Evolutionary conservation across 352 stramenopile genomes (phyloP).

Genomic region (Blastocystis sp.): DNA sequence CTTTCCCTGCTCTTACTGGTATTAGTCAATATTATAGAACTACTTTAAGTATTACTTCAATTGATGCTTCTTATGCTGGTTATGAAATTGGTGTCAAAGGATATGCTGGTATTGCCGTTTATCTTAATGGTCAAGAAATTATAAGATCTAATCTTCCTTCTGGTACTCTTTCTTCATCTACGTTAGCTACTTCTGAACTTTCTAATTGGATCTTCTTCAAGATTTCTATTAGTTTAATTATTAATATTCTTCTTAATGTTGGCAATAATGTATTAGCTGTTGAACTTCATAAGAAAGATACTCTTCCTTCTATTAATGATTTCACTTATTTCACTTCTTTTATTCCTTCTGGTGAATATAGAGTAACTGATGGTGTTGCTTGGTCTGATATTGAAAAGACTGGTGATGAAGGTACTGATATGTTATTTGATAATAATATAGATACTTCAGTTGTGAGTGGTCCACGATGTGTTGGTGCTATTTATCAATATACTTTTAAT

Average conservation of each 20-base stretch:
- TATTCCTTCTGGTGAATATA: too few relatives aligned
- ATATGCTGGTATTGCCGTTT: constrained; percentile 12
- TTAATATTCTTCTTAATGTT: too few relatives aligned
- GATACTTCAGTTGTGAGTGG: too few relatives aligned
- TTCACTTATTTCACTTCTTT: too few relatives aligned
- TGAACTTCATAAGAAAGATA: constrained; percentile 19
- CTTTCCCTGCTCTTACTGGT: constrained; percentile 15
- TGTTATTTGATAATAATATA: too few relatives aligned
- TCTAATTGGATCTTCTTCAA: too few relatives aligned
- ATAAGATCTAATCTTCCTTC: constrained; percentile 13
- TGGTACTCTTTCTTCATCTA: not conserved
- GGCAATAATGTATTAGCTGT: constrained; percentile 17
- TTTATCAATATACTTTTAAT: too few relatives aligned
- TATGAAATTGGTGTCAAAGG: constrained; percentile 10
- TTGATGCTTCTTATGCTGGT: not conserved
- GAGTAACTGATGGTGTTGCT: too few relatives aligned
- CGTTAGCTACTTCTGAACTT: too few relatives aligned
- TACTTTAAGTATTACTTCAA: constrained; percentile 9
- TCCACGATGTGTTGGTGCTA: constrained; percentile 15
- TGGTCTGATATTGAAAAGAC: too few relatives aligned
- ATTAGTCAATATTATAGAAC: constrained; percentile 35
- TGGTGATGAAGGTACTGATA: too few relatives aligned
- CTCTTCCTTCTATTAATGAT: constrained; percentile 5
- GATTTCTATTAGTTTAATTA: too few relatives aligned
- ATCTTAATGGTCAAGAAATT: constrained; percentile 5